Conservation (phyloP, 2,329 filamentous ascomycete species). For the Sclerotinia sclerotiorum region DNA sequence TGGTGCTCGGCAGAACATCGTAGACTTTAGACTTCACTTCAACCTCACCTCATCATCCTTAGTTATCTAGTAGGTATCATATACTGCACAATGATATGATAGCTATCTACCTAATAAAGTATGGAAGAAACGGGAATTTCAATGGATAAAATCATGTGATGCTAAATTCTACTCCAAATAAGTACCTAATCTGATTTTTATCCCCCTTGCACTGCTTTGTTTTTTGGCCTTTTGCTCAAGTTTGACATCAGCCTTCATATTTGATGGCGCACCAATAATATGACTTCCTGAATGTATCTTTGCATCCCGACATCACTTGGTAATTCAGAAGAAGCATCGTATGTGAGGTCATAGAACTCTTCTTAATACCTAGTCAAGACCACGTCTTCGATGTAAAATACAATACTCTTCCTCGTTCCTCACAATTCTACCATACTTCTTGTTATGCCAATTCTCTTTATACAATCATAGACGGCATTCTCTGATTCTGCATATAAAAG, state of each 20-base stretch:
- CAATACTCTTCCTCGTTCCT: too few species aligned
- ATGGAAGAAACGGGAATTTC: neutral
- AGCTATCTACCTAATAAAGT: neutral
- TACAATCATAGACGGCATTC: neutral
- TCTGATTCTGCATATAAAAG: neutral
- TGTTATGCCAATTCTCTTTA: neutral
- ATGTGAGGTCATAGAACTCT: neutral
- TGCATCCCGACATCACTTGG: neutral
- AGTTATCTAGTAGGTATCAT: neutral
- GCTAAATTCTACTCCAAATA: neutral
- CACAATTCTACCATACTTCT: neutral
- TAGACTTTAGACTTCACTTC: slow-evolving; percentile 1
- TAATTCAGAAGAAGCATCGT: neutral
- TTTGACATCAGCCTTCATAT: neutral
- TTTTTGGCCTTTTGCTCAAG: neutral
- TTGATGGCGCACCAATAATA: neutral
- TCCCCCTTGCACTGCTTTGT: neutral
- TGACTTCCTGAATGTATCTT: neutral
- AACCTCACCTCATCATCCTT: slow-evolving; percentile 1
- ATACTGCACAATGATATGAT: neutral
- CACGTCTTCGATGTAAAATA: neutral
- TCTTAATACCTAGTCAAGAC: too few species aligned
- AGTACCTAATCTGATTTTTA: neutral
- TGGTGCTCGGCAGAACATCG: neutral
- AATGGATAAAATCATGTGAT: neutral